These are phyloP conservation scores for Viola pubescens DNA, from an alignment of 441 rosid genomes.

Conservation along the genomic window DNA sequence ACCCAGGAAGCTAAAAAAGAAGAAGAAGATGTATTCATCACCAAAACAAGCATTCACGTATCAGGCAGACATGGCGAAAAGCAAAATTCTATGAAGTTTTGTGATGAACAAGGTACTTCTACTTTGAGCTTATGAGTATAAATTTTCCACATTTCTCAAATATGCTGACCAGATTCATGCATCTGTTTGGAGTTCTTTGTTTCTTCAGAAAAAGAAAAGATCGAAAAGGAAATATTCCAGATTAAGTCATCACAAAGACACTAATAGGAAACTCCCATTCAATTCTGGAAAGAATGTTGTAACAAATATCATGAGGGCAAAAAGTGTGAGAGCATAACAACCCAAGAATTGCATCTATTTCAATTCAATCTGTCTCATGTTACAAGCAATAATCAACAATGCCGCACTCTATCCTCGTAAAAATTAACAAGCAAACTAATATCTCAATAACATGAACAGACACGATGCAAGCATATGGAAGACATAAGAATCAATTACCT, in stretches of 20 bases:
- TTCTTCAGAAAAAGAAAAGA: not conserved
- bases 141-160: not conserved
- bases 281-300: too few species aligned
- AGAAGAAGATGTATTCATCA: too few species aligned
- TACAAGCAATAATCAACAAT: not conserved
- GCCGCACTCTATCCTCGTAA: not conserved
- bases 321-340: too few species aligned
- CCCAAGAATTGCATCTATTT: too few species aligned
- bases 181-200: conserved; percentile 4
- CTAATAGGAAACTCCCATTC: too few species aligned
- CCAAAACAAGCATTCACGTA: too few species aligned
- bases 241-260: too few species aligned
- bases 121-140: not conserved
- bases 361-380: too few species aligned
- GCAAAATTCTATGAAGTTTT: not conserved
- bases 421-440: not conserved
- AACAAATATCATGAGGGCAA: too few species aligned
- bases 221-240: too few species aligned
- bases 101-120: not conserved
- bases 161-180: not conserved
- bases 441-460: not conserved
- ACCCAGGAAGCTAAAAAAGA: too few species aligned
- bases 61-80: not conserved
- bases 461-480: not conserved
- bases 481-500: conserved; percentile 34